Evolutionary conservation across 768 basidiomycete genomes (phyloP).

Genomic region (Floccularia luteovirens): DNA sequence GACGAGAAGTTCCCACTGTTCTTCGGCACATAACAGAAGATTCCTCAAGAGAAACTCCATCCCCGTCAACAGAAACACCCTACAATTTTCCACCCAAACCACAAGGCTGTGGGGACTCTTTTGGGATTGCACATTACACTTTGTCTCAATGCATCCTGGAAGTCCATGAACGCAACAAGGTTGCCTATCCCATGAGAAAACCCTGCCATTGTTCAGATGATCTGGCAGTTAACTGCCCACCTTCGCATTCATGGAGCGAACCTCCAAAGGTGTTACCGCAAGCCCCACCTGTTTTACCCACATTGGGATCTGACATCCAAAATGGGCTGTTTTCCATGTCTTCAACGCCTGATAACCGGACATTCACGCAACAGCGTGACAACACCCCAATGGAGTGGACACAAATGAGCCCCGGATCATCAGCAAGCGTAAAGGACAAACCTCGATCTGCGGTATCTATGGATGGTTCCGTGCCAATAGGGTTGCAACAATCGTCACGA

Average conservation of each 20-base stretch:
- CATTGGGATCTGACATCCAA: constrained; percentile 4
- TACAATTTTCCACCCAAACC: constrained; percentile 1
- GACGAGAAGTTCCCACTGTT: constrained; percentile 35
- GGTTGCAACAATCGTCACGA: constrained; percentile 24
- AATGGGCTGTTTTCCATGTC: not conserved
- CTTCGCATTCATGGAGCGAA: constrained; percentile 38
- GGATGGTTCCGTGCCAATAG: constrained; percentile 12
- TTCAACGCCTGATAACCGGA: not conserved
- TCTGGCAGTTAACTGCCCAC: constrained; percentile 22
- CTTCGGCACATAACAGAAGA: constrained; percentile 29
- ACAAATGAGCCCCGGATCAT: constrained; percentile 17
- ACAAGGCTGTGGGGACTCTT: constrained; percentile 25
- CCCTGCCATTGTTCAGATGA: constrained; percentile 31
- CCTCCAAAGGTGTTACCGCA: constrained; percentile 23
- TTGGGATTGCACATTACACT: constrained; percentile 30
- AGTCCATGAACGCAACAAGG: constrained; percentile 34
- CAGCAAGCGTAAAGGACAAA: no score
- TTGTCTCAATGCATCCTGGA: constrained; percentile 40
- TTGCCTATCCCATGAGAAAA: constrained; percentile 34
- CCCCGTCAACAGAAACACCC: not conserved
- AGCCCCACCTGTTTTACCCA: constrained; percentile 27
- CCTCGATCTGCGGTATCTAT: constrained; percentile 20
- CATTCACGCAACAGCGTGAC: not conserved
- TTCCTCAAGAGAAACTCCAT: constrained; percentile 7
- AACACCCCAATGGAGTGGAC: constrained; percentile 7